phyloP scores from a whole-genome alignment of 768 basidiomycete genomes.

The Mycena maculata region DNA sequence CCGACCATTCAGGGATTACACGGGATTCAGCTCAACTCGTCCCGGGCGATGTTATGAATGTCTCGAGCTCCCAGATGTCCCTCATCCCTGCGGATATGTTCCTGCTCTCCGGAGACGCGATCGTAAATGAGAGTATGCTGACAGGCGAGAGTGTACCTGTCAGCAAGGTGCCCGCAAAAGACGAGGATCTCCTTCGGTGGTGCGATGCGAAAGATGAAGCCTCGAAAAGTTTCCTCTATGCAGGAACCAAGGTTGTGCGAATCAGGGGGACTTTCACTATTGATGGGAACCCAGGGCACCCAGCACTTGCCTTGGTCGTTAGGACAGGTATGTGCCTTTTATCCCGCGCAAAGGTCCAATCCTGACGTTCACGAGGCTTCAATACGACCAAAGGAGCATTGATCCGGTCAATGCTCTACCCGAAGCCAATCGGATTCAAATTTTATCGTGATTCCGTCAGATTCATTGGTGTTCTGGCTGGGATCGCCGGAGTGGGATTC shows the following conservation, averaged over 20 bases:
- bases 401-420: conserved; percentile 97
- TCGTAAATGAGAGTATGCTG: conserved; percentile 99
- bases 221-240: conserved; percentile 87
- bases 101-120: conserved; percentile 94
- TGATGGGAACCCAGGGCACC: conserved; percentile 63
- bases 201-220: conserved; percentile 75
- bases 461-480: conserved; percentile 91
- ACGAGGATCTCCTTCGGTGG: conserved; percentile 81
- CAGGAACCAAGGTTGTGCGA: conserved; percentile 91
- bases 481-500: conserved; percentile 93
- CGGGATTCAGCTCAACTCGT: conserved; percentile 84
- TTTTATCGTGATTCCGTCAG: conserved; percentile 94
- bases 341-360: background rate
- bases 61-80: conserved; percentile 79
- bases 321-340: conserved; percentile 72
- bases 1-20: conserved; percentile 66
- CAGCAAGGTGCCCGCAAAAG: conserved; percentile 87
- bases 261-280: conserved; percentile 72
- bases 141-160: conserved; percentile 99
- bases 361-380: conserved; percentile 68
- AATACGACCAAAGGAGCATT: conserved; percentile 98
- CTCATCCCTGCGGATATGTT: conserved; percentile 92
- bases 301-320: conserved; percentile 85
- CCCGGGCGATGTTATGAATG: conserved; percentile 92
- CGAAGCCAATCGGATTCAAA: conserved; percentile 98